Evolutionary conservation across 129 eudicot species (phyloP).

Genomic region (Glebionis coronaria): DNA sequence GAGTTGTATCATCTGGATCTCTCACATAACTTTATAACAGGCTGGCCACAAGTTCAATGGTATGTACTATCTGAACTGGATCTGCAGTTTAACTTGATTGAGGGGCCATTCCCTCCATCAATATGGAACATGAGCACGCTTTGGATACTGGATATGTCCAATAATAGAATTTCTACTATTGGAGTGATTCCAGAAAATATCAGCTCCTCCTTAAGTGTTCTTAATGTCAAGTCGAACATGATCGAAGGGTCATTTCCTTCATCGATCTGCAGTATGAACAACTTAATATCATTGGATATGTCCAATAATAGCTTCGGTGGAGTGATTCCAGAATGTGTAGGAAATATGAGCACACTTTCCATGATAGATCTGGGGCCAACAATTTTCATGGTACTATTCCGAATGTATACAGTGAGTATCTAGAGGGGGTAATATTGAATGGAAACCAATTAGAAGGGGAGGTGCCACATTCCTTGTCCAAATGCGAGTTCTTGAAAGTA

Average conservation of each 20-base stretch:
- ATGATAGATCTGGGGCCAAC: constrained; percentile 26
- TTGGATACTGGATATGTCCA: too few species aligned
- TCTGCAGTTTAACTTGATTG: constrained; percentile 3
- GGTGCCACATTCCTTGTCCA: too few species aligned
- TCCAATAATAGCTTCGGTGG: constrained; percentile 30
- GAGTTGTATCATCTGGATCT: too few species aligned
- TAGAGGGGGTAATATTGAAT: background rate
- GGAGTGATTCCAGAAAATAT: background rate
- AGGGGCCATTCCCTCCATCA: constrained; percentile 24
- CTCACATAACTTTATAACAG: too few species aligned
- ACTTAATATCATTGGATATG: background rate
- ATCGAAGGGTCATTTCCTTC: too few species aligned
- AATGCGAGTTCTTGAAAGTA: too few species aligned
- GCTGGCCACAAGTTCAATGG: too few species aligned
- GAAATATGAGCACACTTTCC: constrained; percentile 2
- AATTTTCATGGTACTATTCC: background rate
- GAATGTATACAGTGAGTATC: background rate
- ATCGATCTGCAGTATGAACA: too few species aligned
- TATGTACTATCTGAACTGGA: too few species aligned
- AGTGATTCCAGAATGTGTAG: constrained; percentile 24
- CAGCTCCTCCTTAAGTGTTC: too few species aligned
- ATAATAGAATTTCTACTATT: background rate
- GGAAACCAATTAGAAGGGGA: too few species aligned
- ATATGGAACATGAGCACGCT: constrained; percentile 25
- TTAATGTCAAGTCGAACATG: too few species aligned